Conservation (phyloP, 2,329 filamentous ascomycete genomes). For the Colletotrichum lentis region DNA sequence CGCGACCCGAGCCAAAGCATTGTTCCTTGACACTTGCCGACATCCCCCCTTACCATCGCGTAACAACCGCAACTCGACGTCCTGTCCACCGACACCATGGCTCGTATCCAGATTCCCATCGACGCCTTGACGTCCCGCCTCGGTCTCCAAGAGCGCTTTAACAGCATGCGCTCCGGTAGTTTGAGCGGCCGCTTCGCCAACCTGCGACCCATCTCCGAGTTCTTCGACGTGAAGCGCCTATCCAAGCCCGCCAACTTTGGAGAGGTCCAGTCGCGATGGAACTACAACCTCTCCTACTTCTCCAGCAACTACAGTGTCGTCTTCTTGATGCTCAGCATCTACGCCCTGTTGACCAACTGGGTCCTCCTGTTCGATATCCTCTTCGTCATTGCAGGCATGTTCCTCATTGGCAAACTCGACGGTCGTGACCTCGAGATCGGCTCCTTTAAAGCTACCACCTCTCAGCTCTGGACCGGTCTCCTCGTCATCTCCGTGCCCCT, state of each 20-base stretch:
- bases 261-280: conserved; percentile 89
- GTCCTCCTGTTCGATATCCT: conserved; percentile 91
- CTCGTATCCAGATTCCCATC: conserved; percentile 90
- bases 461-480: conserved; percentile 92
- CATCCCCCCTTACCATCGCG: conserved; percentile 8
- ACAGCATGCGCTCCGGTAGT: conserved; percentile 80
- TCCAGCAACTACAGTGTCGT: conserved; percentile 97
- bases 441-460: conserved; percentile 81
- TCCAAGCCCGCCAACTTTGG: conserved; percentile 93
- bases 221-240: conserved; percentile 93
- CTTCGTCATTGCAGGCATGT: conserved; percentile 86
- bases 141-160: conserved; percentile 85
- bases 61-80: background rate
- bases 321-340: conserved; percentile 95
- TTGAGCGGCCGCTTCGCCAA: conserved; percentile 88
- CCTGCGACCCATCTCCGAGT: conserved; percentile 88
- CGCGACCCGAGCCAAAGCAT: background rate
- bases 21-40: conserved; percentile 3
- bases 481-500: conserved; percentile 84
- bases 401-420: conserved; percentile 87
- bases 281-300: conserved; percentile 97
- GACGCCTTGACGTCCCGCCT: conserved; percentile 91
- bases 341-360: conserved; percentile 89
- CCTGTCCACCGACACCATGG: conserved; percentile 61
- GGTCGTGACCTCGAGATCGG: conserved; percentile 90